Evolutionary conservation across 2,329 filamentous ascomycete species (phyloP).

Genomic region (Fusarium nematophilum): DNA sequence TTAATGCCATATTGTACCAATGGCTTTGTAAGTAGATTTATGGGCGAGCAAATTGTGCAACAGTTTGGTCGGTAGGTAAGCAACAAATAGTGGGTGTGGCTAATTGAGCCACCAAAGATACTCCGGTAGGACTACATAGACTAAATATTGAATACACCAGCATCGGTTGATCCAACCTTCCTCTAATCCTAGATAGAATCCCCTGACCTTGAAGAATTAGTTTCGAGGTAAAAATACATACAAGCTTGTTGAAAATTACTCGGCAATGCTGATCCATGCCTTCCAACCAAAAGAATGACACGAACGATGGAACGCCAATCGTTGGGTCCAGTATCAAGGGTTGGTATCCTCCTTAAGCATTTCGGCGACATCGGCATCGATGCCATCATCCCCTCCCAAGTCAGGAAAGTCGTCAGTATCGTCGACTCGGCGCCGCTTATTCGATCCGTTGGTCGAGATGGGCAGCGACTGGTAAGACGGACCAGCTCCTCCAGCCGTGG

Average conservation of each 20-base stretch:
- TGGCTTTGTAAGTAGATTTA: background rate
- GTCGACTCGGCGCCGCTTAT: conserved; percentile 67
- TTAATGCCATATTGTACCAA: background rate
- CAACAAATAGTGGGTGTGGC: too few relatives aligned
- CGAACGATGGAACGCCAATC: background rate
- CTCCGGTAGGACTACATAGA: background rate
- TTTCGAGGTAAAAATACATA: background rate
- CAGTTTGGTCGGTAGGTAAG: too few relatives aligned
- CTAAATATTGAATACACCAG: conserved; percentile 7
- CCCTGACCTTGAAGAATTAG: background rate
- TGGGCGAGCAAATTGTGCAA: too few relatives aligned
- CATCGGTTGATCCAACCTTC: background rate
- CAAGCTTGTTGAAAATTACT: background rate
- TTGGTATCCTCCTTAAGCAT: conserved; percentile 54
- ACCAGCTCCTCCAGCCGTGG: conserved; percentile 53
- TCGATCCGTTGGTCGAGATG: conserved; percentile 63
- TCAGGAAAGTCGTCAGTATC: conserved; percentile 64
- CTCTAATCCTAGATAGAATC: background rate
- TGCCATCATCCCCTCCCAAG: conserved; percentile 64
- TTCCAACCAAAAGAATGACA: background rate
- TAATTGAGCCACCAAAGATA: background rate
- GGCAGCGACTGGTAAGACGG: conserved; percentile 62
- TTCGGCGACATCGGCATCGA: conserved; percentile 67
- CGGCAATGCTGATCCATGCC: background rate
- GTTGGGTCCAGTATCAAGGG: conserved; percentile 15